Evolutionary conservation across 345 rosid species (phyloP), one percentile per base, ranked within the genome.

Genomic region (Lepidium africanum): DNA sequence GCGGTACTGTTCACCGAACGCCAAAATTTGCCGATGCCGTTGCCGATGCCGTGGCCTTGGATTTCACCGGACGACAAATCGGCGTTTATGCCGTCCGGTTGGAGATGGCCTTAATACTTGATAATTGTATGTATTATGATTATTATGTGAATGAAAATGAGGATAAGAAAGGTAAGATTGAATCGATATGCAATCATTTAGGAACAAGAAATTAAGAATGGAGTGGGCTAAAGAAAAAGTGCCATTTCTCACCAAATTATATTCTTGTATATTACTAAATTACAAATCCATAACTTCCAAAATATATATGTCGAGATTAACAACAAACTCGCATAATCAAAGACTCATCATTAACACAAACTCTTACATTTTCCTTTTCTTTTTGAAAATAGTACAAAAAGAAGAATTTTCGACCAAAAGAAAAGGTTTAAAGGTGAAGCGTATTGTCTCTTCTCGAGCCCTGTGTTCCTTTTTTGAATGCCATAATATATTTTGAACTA

Each of bases 361-460:
- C 23, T 21, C 12, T 30, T 10, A 9, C 10, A 54, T 11, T n/a
- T 15, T 17, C 42, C 11, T 23, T 67, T 33, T 6, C 14, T 56
- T 19, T 36, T 17, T 60, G 52, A 19, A 60, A 40, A 15, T 38
- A 16, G 50, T 16, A 58, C 73, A 58, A 16, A 59, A 47, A 49
- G 36, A 50, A 17, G 36, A 50, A 27, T 30, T 60, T 35, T 32
- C 5, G 23, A 23, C 23, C 17, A 17, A 58, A 9, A 6, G 17
- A 39, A 49, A 50, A 42, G 59, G 15, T 13, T 12, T 38, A 40
- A 64, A 70, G 52, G 19, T 14, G 13, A 23, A 46, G 57, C 25
- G 58, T 25, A 15, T 68, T 46, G 57, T 61, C 39, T 53, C 54
- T 52, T 70, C 21, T 71, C 53, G 75, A 70, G 75, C 75, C 53